Conservation (phyloP, 306 rosid genomes). For the Medicago ruthenica region DNA sequence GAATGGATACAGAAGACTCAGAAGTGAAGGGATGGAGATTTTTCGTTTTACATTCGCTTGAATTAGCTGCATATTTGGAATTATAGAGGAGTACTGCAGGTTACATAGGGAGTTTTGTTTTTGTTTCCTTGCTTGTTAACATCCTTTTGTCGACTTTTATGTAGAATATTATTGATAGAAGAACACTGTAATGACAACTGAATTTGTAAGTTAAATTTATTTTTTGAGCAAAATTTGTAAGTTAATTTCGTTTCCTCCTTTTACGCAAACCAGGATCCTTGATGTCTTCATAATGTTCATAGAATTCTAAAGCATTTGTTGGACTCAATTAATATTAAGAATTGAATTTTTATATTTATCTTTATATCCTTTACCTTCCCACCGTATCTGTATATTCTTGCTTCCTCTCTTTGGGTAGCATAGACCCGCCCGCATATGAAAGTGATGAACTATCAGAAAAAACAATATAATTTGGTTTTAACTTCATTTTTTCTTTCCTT, state of each 20-base stretch:
- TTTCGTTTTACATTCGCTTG: constrained; percentile 38
- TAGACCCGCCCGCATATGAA: neutral
- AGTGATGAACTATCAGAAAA: neutral
- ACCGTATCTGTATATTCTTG: neutral
- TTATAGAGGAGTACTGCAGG: constrained; percentile 26
- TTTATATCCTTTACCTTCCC: neutral
- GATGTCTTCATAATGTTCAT: neutral
- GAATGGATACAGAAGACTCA: constrained; percentile 76
- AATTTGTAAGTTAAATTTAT: constrained; percentile 13
- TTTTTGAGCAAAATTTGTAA: neutral
- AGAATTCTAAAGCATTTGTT: constrained; percentile 11
- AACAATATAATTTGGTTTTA: neutral
- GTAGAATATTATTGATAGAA: neutral
- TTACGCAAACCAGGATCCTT: constrained; percentile 3
- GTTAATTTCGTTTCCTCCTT: neutral
- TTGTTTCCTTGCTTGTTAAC: constrained; percentile 16
- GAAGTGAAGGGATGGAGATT: constrained; percentile 24
- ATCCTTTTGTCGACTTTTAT: neutral
- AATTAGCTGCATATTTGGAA: constrained; percentile 21
- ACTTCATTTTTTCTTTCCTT: neutral
- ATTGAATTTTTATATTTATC: neutral
- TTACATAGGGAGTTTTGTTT: constrained; percentile 36
- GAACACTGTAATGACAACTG: constrained; percentile 13
- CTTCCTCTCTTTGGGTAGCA: neutral
- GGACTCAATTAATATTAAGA: neutral